Evolutionary conservation across 2,329 filamentous ascomycete genomes (phyloP).

Genomic region (Calonectria hawksworthii): DNA sequence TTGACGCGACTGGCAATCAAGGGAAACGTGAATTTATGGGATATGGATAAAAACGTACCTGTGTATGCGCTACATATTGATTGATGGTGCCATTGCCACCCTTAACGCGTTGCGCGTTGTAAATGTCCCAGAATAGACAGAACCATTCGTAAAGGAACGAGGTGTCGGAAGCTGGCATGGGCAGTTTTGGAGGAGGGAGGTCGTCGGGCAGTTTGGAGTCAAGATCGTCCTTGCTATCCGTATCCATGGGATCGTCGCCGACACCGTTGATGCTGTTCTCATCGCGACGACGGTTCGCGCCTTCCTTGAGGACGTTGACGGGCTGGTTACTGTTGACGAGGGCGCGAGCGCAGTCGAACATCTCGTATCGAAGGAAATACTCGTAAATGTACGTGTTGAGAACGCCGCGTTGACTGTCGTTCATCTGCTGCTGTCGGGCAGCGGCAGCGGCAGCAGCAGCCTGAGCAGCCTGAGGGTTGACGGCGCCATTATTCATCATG

Average conservation of each 20-base stretch:
- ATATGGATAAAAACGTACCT: slow-evolving; percentile 69
- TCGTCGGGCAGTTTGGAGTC: slow-evolving; percentile 83
- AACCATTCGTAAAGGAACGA: slow-evolving; percentile 99
- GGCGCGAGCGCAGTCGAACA: slow-evolving; percentile 86
- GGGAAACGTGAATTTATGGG: slow-evolving; percentile 37
- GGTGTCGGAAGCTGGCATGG: slow-evolving; percentile 74
- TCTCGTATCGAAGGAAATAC: slow-evolving; percentile 88
- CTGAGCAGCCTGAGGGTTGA: slow-evolving; percentile 51
- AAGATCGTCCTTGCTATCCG: slow-evolving; percentile 84
- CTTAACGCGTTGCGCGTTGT: slow-evolving; percentile 83
- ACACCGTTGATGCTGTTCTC: slow-evolving; percentile 77
- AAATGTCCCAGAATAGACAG: slow-evolving; percentile 97
- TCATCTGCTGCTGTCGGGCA: slow-evolving; percentile 57
- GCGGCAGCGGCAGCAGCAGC: slow-evolving; percentile 49
- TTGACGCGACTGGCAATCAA: slow-evolving; percentile 23
- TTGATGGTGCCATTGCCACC: slow-evolving; percentile 74
- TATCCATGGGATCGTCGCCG: slow-evolving; percentile 83
- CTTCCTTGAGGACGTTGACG: slow-evolving; percentile 77
- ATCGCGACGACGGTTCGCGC: slow-evolving; percentile 76
- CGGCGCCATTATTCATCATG: slow-evolving; percentile 75
- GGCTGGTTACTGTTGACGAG: slow-evolving; percentile 77
- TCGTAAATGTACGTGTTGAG: slow-evolving; percentile 94
- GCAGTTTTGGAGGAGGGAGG: slow-evolving; percentile 81
- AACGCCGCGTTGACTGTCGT: slow-evolving; percentile 65
- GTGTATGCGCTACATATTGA: slow-evolving; percentile 85